These are phyloP conservation scores for Pythium myriotylum DNA, from an alignment of 352 stramenopile genomes.

Conservation along the genomic window DNA sequence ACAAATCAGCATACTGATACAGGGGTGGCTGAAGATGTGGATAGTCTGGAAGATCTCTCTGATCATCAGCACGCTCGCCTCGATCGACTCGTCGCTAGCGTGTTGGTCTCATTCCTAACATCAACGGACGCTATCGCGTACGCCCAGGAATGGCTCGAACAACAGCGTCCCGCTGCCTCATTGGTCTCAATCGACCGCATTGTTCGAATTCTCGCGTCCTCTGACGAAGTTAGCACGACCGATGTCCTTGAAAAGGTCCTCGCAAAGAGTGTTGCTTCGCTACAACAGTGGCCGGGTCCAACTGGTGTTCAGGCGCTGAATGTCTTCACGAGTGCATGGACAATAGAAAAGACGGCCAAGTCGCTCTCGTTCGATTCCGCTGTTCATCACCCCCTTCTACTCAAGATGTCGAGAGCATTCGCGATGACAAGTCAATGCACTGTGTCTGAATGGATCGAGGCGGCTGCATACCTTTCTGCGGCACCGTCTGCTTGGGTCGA, in stretches of 20 bases:
- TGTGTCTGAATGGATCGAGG: conserved; percentile 19
- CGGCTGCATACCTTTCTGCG: conserved; percentile 8
- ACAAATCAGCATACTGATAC: conserved; percentile 26
- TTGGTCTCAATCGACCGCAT: conserved; percentile 8
- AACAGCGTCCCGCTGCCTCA: background rate
- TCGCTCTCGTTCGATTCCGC: conserved; percentile 7
- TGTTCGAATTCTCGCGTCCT: conserved; percentile 3
- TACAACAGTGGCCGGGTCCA: conserved; percentile 22
- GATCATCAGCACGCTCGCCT: conserved; percentile 19
- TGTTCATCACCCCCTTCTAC: conserved; percentile 19
- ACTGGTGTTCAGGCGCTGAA: conserved; percentile 17
- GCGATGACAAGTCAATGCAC: conserved; percentile 21
- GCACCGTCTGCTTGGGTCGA: conserved; percentile 19
- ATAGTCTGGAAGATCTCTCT: conserved; percentile 15
- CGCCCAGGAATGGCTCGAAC: conserved; percentile 15
- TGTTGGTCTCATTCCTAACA: conserved; percentile 21
- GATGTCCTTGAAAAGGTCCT: conserved; percentile 1
- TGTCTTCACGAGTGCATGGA: conserved; percentile 18
- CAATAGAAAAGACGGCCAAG: background rate
- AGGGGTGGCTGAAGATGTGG: conserved; percentile 9
- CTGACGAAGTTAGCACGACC: background rate
- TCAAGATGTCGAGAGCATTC: conserved; percentile 25
- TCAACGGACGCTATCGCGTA: background rate
- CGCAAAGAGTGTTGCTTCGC: conserved; percentile 7
- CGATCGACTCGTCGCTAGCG: conserved; percentile 9